These are phyloP conservation scores for Neofusicoccum sp. DNA, from an alignment of 2,329 filamentous ascomycete species.

Conservation along the genomic window DNA sequence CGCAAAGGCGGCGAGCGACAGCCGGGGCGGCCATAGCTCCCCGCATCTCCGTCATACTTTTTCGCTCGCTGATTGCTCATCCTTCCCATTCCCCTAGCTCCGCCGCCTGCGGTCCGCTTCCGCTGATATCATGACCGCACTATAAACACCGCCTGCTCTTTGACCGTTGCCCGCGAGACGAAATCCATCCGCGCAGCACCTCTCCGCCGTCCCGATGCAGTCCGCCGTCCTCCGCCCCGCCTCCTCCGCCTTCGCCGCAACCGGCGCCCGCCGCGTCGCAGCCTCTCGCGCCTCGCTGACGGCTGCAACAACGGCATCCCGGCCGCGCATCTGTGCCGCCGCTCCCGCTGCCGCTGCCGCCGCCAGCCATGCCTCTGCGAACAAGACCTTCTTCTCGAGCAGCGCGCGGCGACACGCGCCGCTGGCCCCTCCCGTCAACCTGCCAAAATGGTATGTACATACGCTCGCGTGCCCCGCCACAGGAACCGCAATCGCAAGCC, in stretches of 20 bases:
- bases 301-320: background rate
- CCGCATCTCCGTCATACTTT: background rate
- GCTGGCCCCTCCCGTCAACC: slow-evolving; percentile 35
- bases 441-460: slow-evolving; percentile 44
- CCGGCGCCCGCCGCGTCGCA: slow-evolving; percentile 4
- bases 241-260: background rate
- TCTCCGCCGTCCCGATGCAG: background rate
- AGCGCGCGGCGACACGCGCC: background rate
- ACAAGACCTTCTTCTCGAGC: slow-evolving; percentile 1
- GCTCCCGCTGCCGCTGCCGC: background rate
- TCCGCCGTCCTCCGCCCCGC: background rate
- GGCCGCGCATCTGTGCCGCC: background rate
- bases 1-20: slow-evolving; percentile 1
- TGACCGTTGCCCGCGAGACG: background rate
- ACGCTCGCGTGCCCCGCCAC: too few species aligned
- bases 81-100: background rate
- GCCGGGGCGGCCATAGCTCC: slow-evolving; percentile 2
- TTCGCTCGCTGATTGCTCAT: slow-evolving; percentile 16
- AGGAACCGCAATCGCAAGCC: background rate
- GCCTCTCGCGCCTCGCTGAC: background rate
- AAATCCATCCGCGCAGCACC: background rate
- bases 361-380: background rate
- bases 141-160: background rate
- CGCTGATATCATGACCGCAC: background rate
- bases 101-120: slow-evolving; percentile 10